Evolutionary conservation across 2,329 filamentous ascomycete species (phyloP), one percentile per base, ranked within the genome.

Genomic region (Sclerotiophoma versabilis): DNA sequence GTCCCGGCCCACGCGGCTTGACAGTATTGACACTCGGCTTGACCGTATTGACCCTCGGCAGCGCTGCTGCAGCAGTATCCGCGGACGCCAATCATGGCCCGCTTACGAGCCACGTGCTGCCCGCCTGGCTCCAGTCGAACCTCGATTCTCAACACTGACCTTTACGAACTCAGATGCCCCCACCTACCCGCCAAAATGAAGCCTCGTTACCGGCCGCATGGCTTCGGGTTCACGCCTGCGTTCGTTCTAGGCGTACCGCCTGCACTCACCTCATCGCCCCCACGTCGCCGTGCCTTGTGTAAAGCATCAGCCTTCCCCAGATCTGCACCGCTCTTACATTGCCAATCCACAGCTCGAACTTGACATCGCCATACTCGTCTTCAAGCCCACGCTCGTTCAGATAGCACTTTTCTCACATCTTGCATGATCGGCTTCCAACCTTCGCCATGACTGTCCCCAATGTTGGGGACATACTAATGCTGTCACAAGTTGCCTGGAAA

Each of bases 401-500:
- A n/a, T n/a, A n/a, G n/a, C n/a, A n/a, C n/a, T n/a, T n/a, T n/a
- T n/a, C n/a, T n/a, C 33, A 30, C 9, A 10, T 8, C n/a, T 27
- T 25, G n/a, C 26, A 44, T 54, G 50, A 32, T 10, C 32, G 5
- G 20, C 25, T 15, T 25, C 9, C 7, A 2, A 33, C 39, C 10
- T 23, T 22, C 33, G 61, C 49, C 22, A 75, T 74, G 72, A 49
- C 68, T 45, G 64, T 72, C 54, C 72, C 70, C 51, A 75, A 58
- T 23, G 66, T 73, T 53, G 78, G 77, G 50, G 78, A 80, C 65
- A 76, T 80, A 17, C 60, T 80, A 33, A 76, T 78, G 73, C 70
- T 80, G 14, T 79, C 77, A 5, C 77, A 80, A 61, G 70, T 75
- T 34, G 77, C 78, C 19, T 80, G 77, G 77, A 78, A 74, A 57